Evolutionary conservation across 139 green algal genomes (phyloP).

Genomic region (Chlamydomonas applanata): DNA sequence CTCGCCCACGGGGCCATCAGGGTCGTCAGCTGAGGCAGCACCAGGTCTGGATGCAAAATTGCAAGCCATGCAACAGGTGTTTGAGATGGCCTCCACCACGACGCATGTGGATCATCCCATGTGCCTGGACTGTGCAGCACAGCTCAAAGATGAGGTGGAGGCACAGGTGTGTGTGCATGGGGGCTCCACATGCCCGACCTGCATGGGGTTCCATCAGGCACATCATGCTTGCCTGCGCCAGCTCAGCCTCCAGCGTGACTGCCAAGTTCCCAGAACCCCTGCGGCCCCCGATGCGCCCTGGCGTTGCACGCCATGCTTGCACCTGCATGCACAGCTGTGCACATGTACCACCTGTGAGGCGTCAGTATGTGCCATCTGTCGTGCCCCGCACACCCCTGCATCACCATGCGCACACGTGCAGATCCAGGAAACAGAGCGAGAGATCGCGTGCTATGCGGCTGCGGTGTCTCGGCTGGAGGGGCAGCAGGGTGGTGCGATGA

Average conservation of each 20-base stretch:
- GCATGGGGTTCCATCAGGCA: background rate
- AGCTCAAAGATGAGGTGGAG: constrained; percentile 78
- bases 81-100: constrained; percentile 63
- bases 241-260: no score
- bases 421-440: constrained; percentile 64
- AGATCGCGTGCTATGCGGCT: constrained; percentile 66
- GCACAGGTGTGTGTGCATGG: constrained; percentile 39
- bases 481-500: constrained; percentile 20
- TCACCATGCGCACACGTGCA: constrained; percentile 17
- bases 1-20: background rate
- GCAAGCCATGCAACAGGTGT: constrained; percentile 49
- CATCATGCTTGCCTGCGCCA: no score
- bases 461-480: constrained; percentile 47
- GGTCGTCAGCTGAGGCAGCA: background rate
- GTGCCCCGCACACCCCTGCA: background rate
- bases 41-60: constrained; percentile 62
- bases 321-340: no score
- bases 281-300: no score
- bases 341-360: no score
- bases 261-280: no score
- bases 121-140: constrained; percentile 79
- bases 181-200: no score
- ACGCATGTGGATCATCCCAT: constrained; percentile 78
- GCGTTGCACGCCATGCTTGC: no score
- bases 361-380: no score